Evolutionary conservation across 495 filamentous ascomycete species (phyloP).

Genomic region (Staphylotrichum tortipilum): DNA sequence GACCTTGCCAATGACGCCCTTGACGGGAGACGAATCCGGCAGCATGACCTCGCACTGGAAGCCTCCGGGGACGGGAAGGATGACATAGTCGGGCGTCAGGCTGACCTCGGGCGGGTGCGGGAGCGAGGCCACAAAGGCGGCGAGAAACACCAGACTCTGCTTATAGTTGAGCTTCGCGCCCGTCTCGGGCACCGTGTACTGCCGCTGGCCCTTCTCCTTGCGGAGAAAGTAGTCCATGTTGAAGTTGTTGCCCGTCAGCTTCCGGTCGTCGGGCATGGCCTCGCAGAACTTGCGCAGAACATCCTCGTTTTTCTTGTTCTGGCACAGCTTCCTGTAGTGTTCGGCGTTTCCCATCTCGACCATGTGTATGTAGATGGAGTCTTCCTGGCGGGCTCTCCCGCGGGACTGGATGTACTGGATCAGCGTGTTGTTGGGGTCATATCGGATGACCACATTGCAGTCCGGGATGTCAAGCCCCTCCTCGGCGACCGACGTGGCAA

Average conservation of each 20-base stretch:
- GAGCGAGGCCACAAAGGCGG: constrained; percentile 44
- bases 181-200: constrained; percentile 56
- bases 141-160: constrained; percentile 57
- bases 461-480: constrained; percentile 95
- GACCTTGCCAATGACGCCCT: constrained; percentile 51
- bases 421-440: constrained; percentile 82
- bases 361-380: constrained; percentile 82
- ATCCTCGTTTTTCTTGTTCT: constrained; percentile 46
- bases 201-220: constrained; percentile 46
- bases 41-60: constrained; percentile 78
- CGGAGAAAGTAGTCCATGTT: constrained; percentile 47
- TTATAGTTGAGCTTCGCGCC: constrained; percentile 76
- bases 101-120: constrained; percentile 52
- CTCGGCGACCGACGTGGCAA: constrained; percentile 87
- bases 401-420: constrained; percentile 96
- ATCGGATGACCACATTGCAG: constrained; percentile 83
- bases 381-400: constrained; percentile 69
- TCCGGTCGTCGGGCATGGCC: constrained; percentile 64
- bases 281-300: constrained; percentile 68
- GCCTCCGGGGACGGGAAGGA: constrained; percentile 46
- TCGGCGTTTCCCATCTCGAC: constrained; percentile 55
- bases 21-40: constrained; percentile 66
- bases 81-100: constrained; percentile 53
- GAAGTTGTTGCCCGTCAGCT: constrained; percentile 54
- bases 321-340: constrained; percentile 47